A percentile compares a stretch with the other conserved stretches of the same genome.
Conservation (phyloP, 2,329 filamentous ascomycete genomes). For the Ascochyta pisi region DNA sequence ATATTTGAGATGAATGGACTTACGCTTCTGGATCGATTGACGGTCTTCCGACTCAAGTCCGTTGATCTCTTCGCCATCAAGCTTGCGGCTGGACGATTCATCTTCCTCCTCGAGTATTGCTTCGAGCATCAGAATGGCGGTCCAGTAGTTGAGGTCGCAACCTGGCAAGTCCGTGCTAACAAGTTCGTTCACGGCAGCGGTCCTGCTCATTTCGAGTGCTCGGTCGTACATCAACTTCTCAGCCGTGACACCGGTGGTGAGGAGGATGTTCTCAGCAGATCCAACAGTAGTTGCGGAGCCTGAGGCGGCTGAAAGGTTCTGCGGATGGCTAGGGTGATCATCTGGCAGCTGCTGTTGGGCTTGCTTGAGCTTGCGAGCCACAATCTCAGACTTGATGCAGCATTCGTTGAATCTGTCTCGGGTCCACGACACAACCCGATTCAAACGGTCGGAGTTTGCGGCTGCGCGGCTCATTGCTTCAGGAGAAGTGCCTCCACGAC, state of each 20-base stretch:
- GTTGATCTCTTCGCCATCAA: slow-evolving; percentile 58
- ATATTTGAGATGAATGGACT: slow-evolving; percentile 41
- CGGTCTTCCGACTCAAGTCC: slow-evolving; percentile 73
- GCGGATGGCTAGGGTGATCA: slow-evolving; percentile 86
- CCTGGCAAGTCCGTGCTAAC: slow-evolving; percentile 86
- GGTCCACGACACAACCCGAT: slow-evolving; percentile 94
- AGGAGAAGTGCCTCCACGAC: slow-evolving; percentile 63
- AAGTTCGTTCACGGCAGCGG: slow-evolving; percentile 93
- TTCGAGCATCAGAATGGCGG: slow-evolving; percentile 92
- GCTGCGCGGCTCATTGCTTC: slow-evolving; percentile 48
- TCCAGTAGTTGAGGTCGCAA: slow-evolving; percentile 92
- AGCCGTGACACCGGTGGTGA: slow-evolving; percentile 88
- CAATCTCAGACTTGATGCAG: slow-evolving; percentile 92
- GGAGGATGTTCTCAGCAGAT: slow-evolving; percentile 78
- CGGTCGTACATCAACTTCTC: slow-evolving; percentile 99
- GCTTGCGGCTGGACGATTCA: slow-evolving; percentile 56
- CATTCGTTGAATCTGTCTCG: slow-evolving; percentile 95
- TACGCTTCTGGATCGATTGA: slow-evolving; percentile 75
- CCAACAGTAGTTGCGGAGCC: slow-evolving; percentile 64
- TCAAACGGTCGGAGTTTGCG: slow-evolving; percentile 74
- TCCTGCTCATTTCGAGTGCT: slow-evolving; percentile 93
- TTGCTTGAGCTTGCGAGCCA: slow-evolving; percentile 85
- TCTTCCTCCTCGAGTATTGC: slow-evolving; percentile 89
- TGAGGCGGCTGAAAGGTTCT: slow-evolving; percentile 71
- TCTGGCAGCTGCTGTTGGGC: slow-evolving; percentile 83